A percentile compares a stretch with the other conserved stretches of the same genome.
phyloP scores from a whole-genome alignment of 106 monocot species.

The Dendrobium huoshanense region DNA sequence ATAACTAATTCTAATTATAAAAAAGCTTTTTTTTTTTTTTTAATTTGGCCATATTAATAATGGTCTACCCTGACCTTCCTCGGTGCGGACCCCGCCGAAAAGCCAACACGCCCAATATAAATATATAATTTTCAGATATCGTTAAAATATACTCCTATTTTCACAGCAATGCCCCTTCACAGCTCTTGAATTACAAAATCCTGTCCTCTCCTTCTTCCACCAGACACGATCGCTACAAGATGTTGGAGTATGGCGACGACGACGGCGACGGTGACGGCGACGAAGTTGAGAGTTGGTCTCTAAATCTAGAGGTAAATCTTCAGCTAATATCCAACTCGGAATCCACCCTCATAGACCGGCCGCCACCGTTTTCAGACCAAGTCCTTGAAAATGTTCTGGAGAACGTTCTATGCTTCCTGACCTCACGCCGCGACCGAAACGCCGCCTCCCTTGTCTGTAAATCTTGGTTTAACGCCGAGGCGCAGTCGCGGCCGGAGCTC shows the following conservation, averaged over 20 bases:
- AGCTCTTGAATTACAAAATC: too few relatives aligned
- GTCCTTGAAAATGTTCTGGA: slow-evolving; percentile 22
- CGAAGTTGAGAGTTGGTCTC: background rate
- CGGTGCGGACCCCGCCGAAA: too few relatives aligned
- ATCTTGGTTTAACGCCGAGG: slow-evolving; percentile 68
- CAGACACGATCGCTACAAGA: background rate
- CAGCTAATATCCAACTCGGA: background rate
- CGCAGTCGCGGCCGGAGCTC: slow-evolving; percentile 55
- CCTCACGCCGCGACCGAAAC: slow-evolving; percentile 47
- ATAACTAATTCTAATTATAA: too few relatives aligned
- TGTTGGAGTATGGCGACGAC: background rate
- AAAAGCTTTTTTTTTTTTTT: too few relatives aligned
- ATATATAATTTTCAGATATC: too few relatives aligned
- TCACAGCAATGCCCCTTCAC: too few relatives aligned
- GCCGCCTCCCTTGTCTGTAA: slow-evolving; percentile 67
- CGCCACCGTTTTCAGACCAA: slow-evolving; percentile 15
- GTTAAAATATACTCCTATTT: too few relatives aligned
- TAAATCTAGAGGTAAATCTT: background rate
- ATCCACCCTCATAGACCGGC: background rate
- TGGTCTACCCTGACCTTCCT: too few relatives aligned
- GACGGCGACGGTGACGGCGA: background rate
- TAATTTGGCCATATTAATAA: too few relatives aligned
- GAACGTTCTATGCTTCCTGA: slow-evolving; percentile 21
- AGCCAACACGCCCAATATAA: too few relatives aligned
- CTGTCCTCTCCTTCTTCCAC: too few relatives aligned